These are phyloP conservation scores for Nakataea oryzae DNA, from an alignment of 2,329 filamentous ascomycete species.

Conservation along the genomic window DNA sequence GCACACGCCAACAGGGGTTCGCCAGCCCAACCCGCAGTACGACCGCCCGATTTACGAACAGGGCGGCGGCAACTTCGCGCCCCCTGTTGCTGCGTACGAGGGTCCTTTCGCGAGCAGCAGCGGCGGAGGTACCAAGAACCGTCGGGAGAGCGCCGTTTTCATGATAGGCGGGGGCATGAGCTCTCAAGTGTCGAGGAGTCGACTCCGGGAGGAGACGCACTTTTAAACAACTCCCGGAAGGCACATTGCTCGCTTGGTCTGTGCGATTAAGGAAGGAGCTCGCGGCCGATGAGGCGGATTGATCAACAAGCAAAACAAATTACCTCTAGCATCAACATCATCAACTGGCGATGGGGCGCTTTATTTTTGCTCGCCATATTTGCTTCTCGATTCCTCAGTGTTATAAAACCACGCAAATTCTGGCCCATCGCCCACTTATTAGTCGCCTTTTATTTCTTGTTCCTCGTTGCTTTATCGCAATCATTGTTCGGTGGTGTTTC, in stretches of 20 bases:
- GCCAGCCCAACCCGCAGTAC: slow-evolving; percentile 20
- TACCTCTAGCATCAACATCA: background rate
- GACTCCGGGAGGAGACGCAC: slow-evolving; percentile 42
- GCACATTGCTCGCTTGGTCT: background rate
- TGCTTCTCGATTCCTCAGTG: background rate
- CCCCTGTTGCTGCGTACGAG: slow-evolving; percentile 22
- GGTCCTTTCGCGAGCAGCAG: slow-evolving; percentile 25
- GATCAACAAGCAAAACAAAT: background rate
- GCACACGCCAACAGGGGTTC: slow-evolving; percentile 13
- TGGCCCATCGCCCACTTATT: too few relatives aligned
- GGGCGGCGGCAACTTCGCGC: too few relatives aligned
- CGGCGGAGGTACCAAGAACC: slow-evolving; percentile 18
- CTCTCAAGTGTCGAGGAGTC: slow-evolving; percentile 40
- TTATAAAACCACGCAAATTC: background rate
- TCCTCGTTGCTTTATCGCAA: too few relatives aligned
- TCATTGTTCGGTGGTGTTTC: background rate
- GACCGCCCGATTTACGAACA: slow-evolving; percentile 25
- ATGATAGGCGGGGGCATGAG: slow-evolving; percentile 35
- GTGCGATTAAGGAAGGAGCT: background rate
- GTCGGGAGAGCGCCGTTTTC: slow-evolving; percentile 53
- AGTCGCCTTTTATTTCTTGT: too few relatives aligned
- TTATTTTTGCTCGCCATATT: background rate
- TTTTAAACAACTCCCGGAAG: slow-evolving; percentile 20
- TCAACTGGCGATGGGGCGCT: background rate
- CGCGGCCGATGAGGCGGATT: background rate